Conservation (phyloP, 257 asterid species). For the Echium plantagineum region DNA sequence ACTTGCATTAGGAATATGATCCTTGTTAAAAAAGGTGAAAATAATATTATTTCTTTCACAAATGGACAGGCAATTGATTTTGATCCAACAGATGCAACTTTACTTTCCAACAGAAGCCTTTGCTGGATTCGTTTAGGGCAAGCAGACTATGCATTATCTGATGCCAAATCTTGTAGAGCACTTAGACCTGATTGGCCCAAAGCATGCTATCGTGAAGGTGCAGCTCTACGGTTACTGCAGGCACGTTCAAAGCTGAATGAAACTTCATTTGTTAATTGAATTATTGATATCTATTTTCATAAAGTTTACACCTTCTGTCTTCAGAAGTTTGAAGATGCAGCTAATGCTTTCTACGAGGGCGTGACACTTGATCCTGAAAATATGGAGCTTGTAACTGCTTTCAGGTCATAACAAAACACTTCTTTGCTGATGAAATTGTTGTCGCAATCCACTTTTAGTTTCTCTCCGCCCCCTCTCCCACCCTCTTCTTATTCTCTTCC, state of each 20-base stretch:
- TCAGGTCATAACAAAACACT: constrained; percentile 38
- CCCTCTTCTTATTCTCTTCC: too few species aligned
- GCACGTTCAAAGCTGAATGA: constrained; percentile 15
- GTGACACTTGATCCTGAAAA: constrained; percentile 77
- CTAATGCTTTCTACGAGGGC: constrained; percentile 89
- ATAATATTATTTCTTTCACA: constrained; percentile 2
- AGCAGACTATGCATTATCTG: constrained; percentile 77
- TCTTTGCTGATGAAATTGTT: constrained; percentile 2
- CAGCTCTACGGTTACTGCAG: constrained; percentile 78
- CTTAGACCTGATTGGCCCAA: constrained; percentile 95
- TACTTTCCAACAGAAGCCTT: constrained; percentile 84
- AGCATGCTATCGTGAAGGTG: constrained; percentile 94
- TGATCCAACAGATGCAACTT: constrained; percentile 73
- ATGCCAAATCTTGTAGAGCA: constrained; percentile 71
- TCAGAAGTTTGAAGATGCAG: constrained; percentile 93
- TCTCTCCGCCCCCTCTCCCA: neutral
- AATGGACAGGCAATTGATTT: constrained; percentile 74
- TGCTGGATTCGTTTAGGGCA: constrained; percentile 88
- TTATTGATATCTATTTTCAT: constrained; percentile 1
- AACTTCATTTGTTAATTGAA: neutral
- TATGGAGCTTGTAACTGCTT: constrained; percentile 82
- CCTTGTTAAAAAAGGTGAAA: neutral
- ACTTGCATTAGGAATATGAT: too few species aligned
- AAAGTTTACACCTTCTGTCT: constrained; percentile 1
- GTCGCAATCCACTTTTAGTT: neutral